Evolutionary conservation across 2,329 filamentous ascomycete species (phyloP).

Genomic region (Scleromitrula shiraiana): DNA sequence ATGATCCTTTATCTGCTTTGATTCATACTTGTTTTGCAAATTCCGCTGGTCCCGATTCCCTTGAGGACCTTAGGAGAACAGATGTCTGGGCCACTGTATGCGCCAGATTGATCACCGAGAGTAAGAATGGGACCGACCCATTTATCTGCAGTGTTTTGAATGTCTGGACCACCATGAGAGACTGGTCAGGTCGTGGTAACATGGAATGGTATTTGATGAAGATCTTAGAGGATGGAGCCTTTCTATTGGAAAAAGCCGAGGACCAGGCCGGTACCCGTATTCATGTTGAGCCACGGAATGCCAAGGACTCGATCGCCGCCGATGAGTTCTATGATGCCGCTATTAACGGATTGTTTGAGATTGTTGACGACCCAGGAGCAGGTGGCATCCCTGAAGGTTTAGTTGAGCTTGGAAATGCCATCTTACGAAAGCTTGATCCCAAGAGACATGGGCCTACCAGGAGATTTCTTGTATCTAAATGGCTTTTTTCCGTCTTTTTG

Average conservation of each 20-base stretch:
- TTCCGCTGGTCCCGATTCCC: constrained; percentile 71
- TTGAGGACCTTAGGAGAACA: constrained; percentile 70
- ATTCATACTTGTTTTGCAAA: constrained; percentile 87
- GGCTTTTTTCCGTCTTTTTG: constrained; percentile 85
- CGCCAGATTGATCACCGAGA: constrained; percentile 71
- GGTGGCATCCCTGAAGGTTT: constrained; percentile 83
- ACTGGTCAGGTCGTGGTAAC: constrained; percentile 83
- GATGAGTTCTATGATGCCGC: constrained; percentile 85
- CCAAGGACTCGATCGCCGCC: constrained; percentile 72
- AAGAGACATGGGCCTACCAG: constrained; percentile 67
- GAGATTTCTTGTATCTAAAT: constrained; percentile 80
- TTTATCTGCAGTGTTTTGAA: constrained; percentile 80
- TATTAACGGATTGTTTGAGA: constrained; percentile 71
- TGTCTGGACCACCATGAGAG: constrained; percentile 76
- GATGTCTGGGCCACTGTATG: constrained; percentile 85
- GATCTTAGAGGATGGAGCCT: constrained; percentile 85
- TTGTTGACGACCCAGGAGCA: constrained; percentile 76
- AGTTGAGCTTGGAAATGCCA: constrained; percentile 75
- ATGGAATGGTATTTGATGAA: constrained; percentile 95
- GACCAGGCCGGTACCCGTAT: constrained; percentile 65
- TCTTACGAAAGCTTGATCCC: constrained; percentile 67
- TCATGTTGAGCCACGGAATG: constrained; percentile 64
- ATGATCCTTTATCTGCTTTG: constrained; percentile 76
- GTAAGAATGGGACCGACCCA: constrained; percentile 67
- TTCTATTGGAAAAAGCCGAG: constrained; percentile 78